Evolutionary conservation across 2,329 filamentous ascomycete species (phyloP).

Genomic region (Plenodomus biglobosus): DNA sequence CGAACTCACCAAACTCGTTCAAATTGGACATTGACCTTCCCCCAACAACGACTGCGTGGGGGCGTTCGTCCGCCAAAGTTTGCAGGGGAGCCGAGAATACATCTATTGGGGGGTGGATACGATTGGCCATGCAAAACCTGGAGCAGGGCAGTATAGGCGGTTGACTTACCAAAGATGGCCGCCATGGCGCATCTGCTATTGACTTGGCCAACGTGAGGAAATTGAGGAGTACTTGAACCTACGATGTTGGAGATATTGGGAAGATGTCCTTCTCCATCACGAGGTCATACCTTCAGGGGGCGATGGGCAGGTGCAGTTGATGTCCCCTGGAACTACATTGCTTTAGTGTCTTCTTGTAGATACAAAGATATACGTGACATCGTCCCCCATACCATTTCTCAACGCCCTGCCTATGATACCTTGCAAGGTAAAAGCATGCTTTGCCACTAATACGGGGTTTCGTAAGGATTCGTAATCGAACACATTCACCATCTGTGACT

Average conservation of each 20-base stretch:
- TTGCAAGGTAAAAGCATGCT: too few relatives aligned
- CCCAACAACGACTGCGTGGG: neutral
- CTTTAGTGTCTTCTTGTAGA: too few relatives aligned
- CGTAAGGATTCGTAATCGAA: too few relatives aligned
- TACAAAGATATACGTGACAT: too few relatives aligned
- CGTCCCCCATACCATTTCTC: too few relatives aligned
- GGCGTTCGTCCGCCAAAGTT: neutral
- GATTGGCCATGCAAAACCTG: neutral
- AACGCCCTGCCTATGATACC: too few relatives aligned
- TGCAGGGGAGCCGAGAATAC: neutral
- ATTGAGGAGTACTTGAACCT: too few relatives aligned
- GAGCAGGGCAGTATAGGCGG: neutral
- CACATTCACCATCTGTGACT: too few relatives aligned
- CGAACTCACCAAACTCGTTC: neutral
- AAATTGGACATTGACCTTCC: neutral
- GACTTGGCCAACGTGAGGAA: neutral
- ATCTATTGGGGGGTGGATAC: neutral
- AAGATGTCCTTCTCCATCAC: neutral
- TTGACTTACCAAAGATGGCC: neutral
- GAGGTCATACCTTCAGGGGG: neutral
- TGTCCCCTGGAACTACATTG: too few relatives aligned
- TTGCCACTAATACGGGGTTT: too few relatives aligned
- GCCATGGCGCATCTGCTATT: neutral
- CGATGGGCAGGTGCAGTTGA: neutral
- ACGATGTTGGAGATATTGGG: too few relatives aligned